These are phyloP conservation scores for Aspergillus coremiiformis DNA, from an alignment of 495 filamentous ascomycete genomes.

Conservation along the genomic window DNA sequence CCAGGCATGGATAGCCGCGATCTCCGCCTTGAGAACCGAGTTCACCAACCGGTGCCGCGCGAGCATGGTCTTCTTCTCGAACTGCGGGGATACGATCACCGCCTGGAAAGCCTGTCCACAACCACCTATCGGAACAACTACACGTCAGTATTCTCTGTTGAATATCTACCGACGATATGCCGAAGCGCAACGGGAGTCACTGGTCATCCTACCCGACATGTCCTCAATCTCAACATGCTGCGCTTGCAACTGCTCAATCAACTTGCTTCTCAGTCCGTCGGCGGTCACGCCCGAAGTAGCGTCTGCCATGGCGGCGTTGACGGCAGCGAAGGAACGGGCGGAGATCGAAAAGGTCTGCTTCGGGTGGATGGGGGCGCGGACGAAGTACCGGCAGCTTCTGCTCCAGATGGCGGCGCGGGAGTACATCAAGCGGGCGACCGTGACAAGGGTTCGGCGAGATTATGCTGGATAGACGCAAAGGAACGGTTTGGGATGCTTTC, in stretches of 20 bases:
- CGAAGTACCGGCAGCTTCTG: slow-evolving; percentile 40
- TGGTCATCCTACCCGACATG: slow-evolving; percentile 63
- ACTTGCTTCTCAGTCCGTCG: slow-evolving; percentile 55
- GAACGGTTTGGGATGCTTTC: not conserved
- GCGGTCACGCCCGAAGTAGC: slow-evolving; percentile 62
- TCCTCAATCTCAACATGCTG: slow-evolving; percentile 87
- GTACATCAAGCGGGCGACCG: slow-evolving; percentile 36
- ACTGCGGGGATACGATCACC: slow-evolving; percentile 80
- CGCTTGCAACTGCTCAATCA: slow-evolving; percentile 68
- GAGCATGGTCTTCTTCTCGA: slow-evolving; percentile 79
- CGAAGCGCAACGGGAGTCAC: not conserved
- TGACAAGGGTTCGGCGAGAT: not conserved
- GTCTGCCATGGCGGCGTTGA: slow-evolving; percentile 41
- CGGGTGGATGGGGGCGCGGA: slow-evolving; percentile 24
- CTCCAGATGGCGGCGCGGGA: slow-evolving; percentile 36
- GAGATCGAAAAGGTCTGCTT: slow-evolving; percentile 33
- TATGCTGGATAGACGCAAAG: not conserved
- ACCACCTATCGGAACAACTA: slow-evolving; percentile 52
- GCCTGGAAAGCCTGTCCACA: slow-evolving; percentile 94
- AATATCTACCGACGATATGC: not conserved
- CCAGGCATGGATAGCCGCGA: slow-evolving; percentile 96
- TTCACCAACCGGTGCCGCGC: slow-evolving; percentile 89
- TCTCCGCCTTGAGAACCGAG: slow-evolving; percentile 78
- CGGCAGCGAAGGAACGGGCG: slow-evolving; percentile 32
- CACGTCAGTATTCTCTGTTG: slow-evolving; percentile 1